A percentile compares a stretch with the other conserved stretches of the same genome.
Conservation (phyloP, 2,329 filamentous ascomycete species). For the Alternaria sp. region DNA sequence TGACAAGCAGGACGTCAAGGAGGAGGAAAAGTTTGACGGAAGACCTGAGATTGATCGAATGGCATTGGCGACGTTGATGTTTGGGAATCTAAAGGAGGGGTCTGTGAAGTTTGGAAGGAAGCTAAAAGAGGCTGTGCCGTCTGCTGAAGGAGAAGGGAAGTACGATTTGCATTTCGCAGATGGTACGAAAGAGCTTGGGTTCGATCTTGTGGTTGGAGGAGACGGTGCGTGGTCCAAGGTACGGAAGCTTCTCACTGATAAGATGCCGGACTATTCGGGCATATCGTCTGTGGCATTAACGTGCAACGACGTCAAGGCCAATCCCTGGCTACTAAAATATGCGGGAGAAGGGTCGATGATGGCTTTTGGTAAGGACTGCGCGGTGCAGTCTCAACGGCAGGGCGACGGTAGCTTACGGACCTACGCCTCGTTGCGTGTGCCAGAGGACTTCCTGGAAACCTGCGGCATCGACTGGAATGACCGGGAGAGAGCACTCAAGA, state of each 20-base stretch:
- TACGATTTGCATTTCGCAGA: slow-evolving; percentile 46
- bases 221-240: slow-evolving; percentile 58
- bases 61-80: slow-evolving; percentile 44
- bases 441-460: slow-evolving; percentile 52
- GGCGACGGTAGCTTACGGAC: slow-evolving; percentile 61
- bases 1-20: slow-evolving; percentile 51
- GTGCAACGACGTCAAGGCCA: slow-evolving; percentile 56
- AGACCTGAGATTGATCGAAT: slow-evolving; percentile 62
- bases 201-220: slow-evolving; percentile 59
- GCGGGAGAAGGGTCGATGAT: slow-evolving; percentile 55
- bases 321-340: slow-evolving; percentile 54
- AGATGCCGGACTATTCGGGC: slow-evolving; percentile 58
- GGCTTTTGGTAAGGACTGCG: slow-evolving; percentile 49
- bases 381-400: slow-evolving; percentile 56
- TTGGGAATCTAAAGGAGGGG: slow-evolving; percentile 56
- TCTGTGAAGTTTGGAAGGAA: slow-evolving; percentile 43
- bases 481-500: slow-evolving; percentile 44
- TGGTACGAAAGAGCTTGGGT: slow-evolving; percentile 42
- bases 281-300: slow-evolving; percentile 56
- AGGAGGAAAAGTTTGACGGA: slow-evolving; percentile 38
- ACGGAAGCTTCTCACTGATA: slow-evolving; percentile 36
- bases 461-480: slow-evolving; percentile 58
- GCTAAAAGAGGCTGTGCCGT: slow-evolving; percentile 50
- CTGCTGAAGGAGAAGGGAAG: slow-evolving; percentile 8
- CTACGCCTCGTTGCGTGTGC: slow-evolving; percentile 49